Evolutionary conservation across 2,329 filamentous ascomycete species (phyloP), one percentile per base, ranked within the genome.

Genomic region (Rutstroemia sydowiana): DNA sequence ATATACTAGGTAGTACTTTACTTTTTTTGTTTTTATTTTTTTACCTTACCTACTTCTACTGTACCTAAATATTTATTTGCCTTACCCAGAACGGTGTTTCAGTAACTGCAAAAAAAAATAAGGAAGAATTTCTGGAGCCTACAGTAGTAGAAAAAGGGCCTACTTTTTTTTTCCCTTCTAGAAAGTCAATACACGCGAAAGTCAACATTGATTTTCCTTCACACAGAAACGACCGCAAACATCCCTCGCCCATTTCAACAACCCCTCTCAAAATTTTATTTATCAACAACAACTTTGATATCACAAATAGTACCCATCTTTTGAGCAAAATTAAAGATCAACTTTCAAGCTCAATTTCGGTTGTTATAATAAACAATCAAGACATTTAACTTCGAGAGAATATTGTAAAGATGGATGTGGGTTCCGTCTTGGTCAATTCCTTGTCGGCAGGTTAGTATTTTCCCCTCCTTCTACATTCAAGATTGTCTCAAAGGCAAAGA

Each of bases 391-490:
- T 20, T 28, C 16, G 30, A 31, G 32, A 37, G n/a, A 23, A 45
- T 10, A n/a, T 36, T 45, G 61, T 78, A 72, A 79, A 76, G 76
- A 91, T 95, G 87, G 89, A 97, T 77, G 95, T 97, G 77, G 95
- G 92, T 78, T 86, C 90, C 76, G 92, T 98, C 77, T 87, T 98
- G 78, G 84, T 89, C 74, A 92, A 91, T 77, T 97, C 93, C 72
- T 84, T 97, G 75, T 95, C 91, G 69, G 80, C 91, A 69, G 92
- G 93, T 97, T 76, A 71, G 86, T 58, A 48, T 51, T 50, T 51
- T 45, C 51, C 53, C 53, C 51, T 51, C 28, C 50, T 45, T 20
- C 50, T 48, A 18, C 23, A 23, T 39, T n/a, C 36, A 49, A 21
- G 21, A 11, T 20, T n/a, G 16, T 32, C 46, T 45, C 23, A 21